Evolutionary conservation across 2,329 filamentous ascomycete species (phyloP), one percentile per base, ranked within the genome.

Genomic region (Ophiostoma himal-ulmi): DNA sequence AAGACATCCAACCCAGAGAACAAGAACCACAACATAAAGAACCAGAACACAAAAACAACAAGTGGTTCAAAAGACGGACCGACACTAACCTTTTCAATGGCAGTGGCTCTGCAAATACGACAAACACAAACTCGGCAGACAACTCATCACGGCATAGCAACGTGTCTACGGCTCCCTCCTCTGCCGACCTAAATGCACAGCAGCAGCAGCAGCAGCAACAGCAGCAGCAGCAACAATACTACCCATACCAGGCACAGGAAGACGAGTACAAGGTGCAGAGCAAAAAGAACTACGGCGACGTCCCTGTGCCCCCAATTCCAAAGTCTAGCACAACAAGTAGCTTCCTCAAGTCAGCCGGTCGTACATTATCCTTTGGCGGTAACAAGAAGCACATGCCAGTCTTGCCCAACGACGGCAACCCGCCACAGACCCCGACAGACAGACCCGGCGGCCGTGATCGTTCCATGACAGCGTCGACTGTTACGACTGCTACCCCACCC

Each of bases 101-200:
- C 77, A 88, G 85, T 79, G 85, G 85, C 74, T 84, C 85, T 62
- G 88, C 86, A 75, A 88, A 87, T 77, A 87, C 84, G 52, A 88
- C 86, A 71, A 86, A 88, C 78, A 84, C 84, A 72, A 82, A 82
- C 68, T 87, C 85, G 69, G 85, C 83, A 74, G 86, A 88, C 77
- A 85, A 84, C 75, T 88, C 86, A 44, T 88, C 86, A 68, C 83
- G 86, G 75, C 84, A 88, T 76, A 88, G 86, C 77, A 86, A 86
- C 78, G 84, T 82, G 69, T 88, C 86, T n/a, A 88, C 86, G 52
- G 81, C 86, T 48, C 85, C 86, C 14, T 88, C 86, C 3, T 88
- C 86, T 3, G 82, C 85, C 68, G 85, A 83, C 69, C 75, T 79
- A 44, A 77, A 76, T 60, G 74, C 74, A 11, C 79, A 81, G 52